A percentile compares a stretch with the other conserved stretches of the same genome.
These are phyloP conservation scores for Fusarium torreyae DNA, from an alignment of 2,329 filamentous ascomycete species.

Conservation along the genomic window DNA sequence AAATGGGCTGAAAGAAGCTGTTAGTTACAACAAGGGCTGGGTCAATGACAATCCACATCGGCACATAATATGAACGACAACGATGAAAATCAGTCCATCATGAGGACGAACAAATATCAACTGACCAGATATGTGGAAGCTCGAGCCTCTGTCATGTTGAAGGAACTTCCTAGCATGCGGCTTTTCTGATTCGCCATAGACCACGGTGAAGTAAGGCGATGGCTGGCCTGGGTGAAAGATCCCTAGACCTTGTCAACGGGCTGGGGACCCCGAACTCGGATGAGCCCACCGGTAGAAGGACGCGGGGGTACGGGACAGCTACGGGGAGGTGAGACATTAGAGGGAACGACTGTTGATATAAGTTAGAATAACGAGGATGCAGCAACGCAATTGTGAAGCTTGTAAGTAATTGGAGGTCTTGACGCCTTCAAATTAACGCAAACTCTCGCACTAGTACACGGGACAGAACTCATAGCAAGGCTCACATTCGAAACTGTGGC, in stretches of 20 bases:
- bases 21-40: no score
- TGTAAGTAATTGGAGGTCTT: background rate
- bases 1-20: no score
- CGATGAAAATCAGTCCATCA: conserved; percentile 52
- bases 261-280: conserved; percentile 16
- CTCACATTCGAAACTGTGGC: background rate
- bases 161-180: conserved; percentile 1
- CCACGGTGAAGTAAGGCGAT: conserved; percentile 15
- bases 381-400: background rate
- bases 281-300: conserved; percentile 7
- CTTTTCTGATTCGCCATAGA: conserved; percentile 18
- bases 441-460: background rate
- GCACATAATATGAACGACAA: no score
- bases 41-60: no score
- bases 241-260: conserved; percentile 16
- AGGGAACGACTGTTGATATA: background rate
- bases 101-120: background rate
- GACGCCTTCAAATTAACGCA: conserved; percentile 1
- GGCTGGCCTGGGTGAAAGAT: conserved; percentile 19
- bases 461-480: background rate
- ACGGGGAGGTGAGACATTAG: conserved; percentile 7
- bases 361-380: background rate
- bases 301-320: conserved; percentile 2
- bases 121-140: background rate
- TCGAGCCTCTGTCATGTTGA: background rate